Conservation (phyloP, 257 asterid species). For the Salvia rosmarinus region DNA sequence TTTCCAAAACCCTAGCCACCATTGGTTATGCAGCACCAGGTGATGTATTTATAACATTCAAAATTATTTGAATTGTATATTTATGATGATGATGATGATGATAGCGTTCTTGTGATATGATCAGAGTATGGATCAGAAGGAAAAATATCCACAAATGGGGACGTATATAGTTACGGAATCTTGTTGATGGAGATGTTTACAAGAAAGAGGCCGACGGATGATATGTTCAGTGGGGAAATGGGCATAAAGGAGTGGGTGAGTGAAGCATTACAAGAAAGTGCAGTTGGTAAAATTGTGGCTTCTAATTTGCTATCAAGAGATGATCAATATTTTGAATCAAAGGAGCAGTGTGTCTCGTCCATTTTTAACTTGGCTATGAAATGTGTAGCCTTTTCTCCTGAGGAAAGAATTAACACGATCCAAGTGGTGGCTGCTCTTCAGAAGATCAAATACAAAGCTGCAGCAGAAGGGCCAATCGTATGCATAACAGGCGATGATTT, state of each 20-base stretch:
- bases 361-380: background rate
- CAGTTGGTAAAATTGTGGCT: background rate
- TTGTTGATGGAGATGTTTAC: slow-evolving; percentile 7
- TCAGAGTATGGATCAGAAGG: slow-evolving; percentile 36
- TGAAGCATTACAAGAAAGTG: background rate
- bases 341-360: background rate
- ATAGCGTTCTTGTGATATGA: background rate
- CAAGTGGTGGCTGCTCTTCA: slow-evolving; percentile 26
- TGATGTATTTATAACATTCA: background rate
- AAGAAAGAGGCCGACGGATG: background rate
- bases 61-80: background rate
- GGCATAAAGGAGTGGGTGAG: slow-evolving; percentile 2
- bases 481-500: background rate
- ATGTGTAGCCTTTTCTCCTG: background rate
- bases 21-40: slow-evolving; percentile 46
- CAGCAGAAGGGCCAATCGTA: background rate
- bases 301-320: background rate
- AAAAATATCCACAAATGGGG: slow-evolving; percentile 28
- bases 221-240: background rate
- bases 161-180: slow-evolving; percentile 25
- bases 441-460: slow-evolving; percentile 8
- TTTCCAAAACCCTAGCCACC: slow-evolving; percentile 37
- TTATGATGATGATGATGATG: background rate
- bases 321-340: background rate
- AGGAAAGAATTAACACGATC: slow-evolving; percentile 18